Evolutionary conservation across 768 basidiomycete genomes (phyloP).

Genomic region (Mycena amicta): DNA sequence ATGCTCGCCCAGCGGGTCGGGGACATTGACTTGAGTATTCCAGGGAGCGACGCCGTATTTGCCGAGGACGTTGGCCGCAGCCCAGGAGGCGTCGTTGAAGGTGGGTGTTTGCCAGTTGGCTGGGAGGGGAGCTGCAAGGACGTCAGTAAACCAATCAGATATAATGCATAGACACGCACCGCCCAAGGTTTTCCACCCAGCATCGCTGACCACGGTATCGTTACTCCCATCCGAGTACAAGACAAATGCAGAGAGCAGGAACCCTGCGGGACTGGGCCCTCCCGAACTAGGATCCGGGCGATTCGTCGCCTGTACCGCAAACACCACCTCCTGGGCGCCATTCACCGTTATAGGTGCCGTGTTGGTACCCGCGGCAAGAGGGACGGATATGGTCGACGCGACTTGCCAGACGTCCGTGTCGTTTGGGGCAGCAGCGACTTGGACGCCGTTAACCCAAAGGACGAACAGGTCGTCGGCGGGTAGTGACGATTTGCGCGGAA

Average conservation of each 20-base stretch:
- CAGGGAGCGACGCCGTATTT: constrained; percentile 28
- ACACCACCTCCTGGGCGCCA: constrained; percentile 7
- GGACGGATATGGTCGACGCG: constrained; percentile 19
- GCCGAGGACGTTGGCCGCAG: constrained; percentile 22
- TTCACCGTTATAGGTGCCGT: neutral
- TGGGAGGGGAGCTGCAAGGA: neutral
- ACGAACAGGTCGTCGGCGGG: constrained; percentile 33
- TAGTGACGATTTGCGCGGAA: constrained; percentile 25
- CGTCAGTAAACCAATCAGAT: neutral
- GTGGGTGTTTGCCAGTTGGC: constrained; percentile 21
- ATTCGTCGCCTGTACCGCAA: constrained; percentile 29
- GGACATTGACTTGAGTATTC: constrained; percentile 24
- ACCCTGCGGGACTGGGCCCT: constrained; percentile 26
- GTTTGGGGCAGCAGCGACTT: constrained; percentile 25
- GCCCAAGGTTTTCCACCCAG: constrained; percentile 24
- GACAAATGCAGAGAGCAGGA: constrained; percentile 26
- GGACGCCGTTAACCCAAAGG: constrained; percentile 30
- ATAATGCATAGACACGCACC: neutral
- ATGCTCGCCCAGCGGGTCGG: constrained; percentile 30
- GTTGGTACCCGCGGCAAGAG: neutral
- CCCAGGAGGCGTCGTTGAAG: constrained; percentile 28
- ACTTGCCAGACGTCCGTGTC: constrained; percentile 26
- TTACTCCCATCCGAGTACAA: constrained; percentile 27
- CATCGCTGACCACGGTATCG: constrained; percentile 23
- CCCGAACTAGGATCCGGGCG: constrained; percentile 21